A percentile compares a stretch with the other conserved stretches of the same genome.
Conservation (phyloP, 495 filamentous ascomycete species). For the Aspergillus sparsus region DNA sequence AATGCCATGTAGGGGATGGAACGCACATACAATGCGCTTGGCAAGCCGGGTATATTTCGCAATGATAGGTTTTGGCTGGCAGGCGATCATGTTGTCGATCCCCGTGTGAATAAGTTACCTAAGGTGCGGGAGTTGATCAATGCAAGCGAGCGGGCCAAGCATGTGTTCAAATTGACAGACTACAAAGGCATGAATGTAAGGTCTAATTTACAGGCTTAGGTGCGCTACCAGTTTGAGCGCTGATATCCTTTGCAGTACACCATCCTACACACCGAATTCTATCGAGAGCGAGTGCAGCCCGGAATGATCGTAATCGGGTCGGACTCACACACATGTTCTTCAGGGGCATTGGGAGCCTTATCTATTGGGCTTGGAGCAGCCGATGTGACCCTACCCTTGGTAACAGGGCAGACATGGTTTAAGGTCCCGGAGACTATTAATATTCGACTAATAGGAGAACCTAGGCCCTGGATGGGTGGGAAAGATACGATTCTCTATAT, state of each 20-base stretch:
- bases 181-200: constrained; percentile 46
- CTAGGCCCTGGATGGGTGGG: constrained; percentile 41
- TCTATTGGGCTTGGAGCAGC: constrained; percentile 48
- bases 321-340: constrained; percentile 52
- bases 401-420: constrained; percentile 52
- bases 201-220: neutral
- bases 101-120: constrained; percentile 36
- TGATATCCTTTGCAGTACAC: constrained; percentile 32
- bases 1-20: constrained; percentile 36
- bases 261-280: constrained; percentile 52
- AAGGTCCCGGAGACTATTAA: constrained; percentile 44
- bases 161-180: constrained; percentile 47
- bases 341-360: constrained; percentile 42
- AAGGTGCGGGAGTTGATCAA: constrained; percentile 38
- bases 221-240: neutral
- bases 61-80: constrained; percentile 54
- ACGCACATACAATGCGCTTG: constrained; percentile 35
- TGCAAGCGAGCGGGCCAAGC: constrained; percentile 33
- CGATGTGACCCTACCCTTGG: constrained; percentile 46
- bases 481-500: constrained; percentile 53
- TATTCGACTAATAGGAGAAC: constrained; percentile 38
- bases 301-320: constrained; percentile 48
- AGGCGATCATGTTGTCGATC: constrained; percentile 50
- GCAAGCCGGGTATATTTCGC: constrained; percentile 42
- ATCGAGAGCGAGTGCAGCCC: constrained; percentile 45